These are phyloP conservation scores for Ustilago crameri DNA, from an alignment of 1,284 basidiomycete genomes.

Conservation along the genomic window DNA sequence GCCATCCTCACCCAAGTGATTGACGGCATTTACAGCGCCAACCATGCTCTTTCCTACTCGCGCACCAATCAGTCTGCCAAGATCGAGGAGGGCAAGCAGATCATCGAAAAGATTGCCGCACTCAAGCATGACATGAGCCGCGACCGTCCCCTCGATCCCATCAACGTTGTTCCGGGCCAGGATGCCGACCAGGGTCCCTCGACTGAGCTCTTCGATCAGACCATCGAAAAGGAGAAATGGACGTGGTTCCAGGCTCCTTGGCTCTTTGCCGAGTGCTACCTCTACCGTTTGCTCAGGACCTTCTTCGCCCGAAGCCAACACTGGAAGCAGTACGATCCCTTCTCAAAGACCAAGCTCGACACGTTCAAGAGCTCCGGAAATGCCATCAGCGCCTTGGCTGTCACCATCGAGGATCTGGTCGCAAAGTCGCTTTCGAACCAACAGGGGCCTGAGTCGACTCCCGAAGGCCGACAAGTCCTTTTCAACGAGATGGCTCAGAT, in stretches of 20 bases:
- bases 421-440: slow-evolving; percentile 40
- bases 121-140: slow-evolving; percentile 91
- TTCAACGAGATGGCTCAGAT: slow-evolving; percentile 86
- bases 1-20: slow-evolving; percentile 84
- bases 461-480: slow-evolving; percentile 70
- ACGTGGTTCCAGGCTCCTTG: slow-evolving; percentile 93
- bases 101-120: slow-evolving; percentile 82
- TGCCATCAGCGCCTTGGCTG: slow-evolving; percentile 75
- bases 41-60: slow-evolving; percentile 58
- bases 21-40: slow-evolving; percentile 75
- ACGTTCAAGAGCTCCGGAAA: slow-evolving; percentile 83
- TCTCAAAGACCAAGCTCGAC: slow-evolving; percentile 81
- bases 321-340: slow-evolving; percentile 87
- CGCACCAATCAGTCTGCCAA: slow-evolving; percentile 71
- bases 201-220: slow-evolving; percentile 52
- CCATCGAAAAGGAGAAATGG: slow-evolving; percentile 69
- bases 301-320: slow-evolving; percentile 78
- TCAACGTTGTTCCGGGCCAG: slow-evolving; percentile 38
- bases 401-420: slow-evolving; percentile 55
- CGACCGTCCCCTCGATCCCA: slow-evolving; percentile 76
- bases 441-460: slow-evolving; percentile 43
- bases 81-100: slow-evolving; percentile 77
- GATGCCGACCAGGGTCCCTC: slow-evolving; percentile 76
- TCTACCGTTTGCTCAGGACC: slow-evolving; percentile 83
- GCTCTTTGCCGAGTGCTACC: slow-evolving; percentile 84